phyloP scores from a whole-genome alignment of 352 stramenopile species.

The Phytopythium helicoides region DNA sequence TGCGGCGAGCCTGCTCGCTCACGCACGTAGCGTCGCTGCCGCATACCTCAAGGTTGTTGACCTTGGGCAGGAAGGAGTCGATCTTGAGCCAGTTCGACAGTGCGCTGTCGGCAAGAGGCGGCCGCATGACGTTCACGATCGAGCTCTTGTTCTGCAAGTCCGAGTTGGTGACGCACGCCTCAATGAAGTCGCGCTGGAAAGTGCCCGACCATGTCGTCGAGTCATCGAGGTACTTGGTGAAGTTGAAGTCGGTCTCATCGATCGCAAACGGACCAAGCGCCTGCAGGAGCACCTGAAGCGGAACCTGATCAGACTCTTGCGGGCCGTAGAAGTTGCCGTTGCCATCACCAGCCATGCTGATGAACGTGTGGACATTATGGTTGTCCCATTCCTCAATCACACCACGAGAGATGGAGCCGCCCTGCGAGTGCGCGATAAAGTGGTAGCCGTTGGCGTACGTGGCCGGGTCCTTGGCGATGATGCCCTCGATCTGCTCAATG shows the following conservation, averaged over 20 bases:
- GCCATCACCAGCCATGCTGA: conserved; percentile 43
- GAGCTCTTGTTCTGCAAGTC: conserved; percentile 25
- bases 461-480: conserved; percentile 24
- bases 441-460: conserved; percentile 45
- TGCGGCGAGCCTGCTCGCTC: conserved; percentile 22
- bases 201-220: conserved; percentile 25
- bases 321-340: conserved; percentile 60
- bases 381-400: conserved; percentile 62
- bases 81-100: conserved; percentile 29
- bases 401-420: conserved; percentile 35
- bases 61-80: conserved; percentile 31
- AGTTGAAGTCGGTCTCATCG: conserved; percentile 28
- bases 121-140: conserved; percentile 30
- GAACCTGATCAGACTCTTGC: conserved; percentile 28
- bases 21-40: conserved; percentile 11
- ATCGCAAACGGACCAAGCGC: conserved; percentile 33
- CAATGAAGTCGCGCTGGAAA: conserved; percentile 36
- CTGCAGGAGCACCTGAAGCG: conserved; percentile 34
- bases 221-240: conserved; percentile 28
- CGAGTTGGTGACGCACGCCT: conserved; percentile 17
- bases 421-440: conserved; percentile 51
- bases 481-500: conserved; percentile 35
- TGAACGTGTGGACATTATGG: conserved; percentile 47
- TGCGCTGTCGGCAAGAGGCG: conserved; percentile 16
- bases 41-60: conserved; percentile 31